Evolutionary conservation across 352 stramenopile species (phyloP), one percentile per base, ranked within the genome.

Genomic region (Phytophthora tentaculata): DNA sequence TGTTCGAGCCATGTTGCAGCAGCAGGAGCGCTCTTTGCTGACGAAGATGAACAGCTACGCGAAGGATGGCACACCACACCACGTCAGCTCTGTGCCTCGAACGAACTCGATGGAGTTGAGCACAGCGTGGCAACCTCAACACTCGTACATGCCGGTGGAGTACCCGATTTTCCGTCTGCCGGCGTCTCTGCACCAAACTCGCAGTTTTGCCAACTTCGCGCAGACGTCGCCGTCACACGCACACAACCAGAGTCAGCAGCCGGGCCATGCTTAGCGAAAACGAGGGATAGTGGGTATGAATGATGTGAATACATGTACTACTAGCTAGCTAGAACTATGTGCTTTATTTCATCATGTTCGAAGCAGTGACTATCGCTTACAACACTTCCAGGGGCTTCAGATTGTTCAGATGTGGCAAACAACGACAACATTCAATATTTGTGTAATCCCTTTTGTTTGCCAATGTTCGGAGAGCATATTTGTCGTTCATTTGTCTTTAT

Each of bases 1-100:
- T 53, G 76, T 96, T 17, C 81, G 82, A 28, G 88, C 88, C 1
- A 96, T 95, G 87, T 73, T 96, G 22, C 87, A 96, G 62, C 89
- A 95, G 60, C 87, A 93, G 56, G 87, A 95, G 56, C 84, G 84
- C 2, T 89, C 84, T 35, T 63, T 92, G 29, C 73, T 91, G 10
- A 88, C 86, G 2, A 88, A 90, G 60, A 84, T 82, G 69, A 81
- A 86, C 41, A 79, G 61, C 65, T 51, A 70, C 56, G 77, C 72
- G 20, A 61, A 70, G 28, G 57, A 61, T 37, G 28, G 48, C 56
- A 55, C 66, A 37, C 44, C 65, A 37, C 73, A 76, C 13, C 68
- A 67, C 20, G 20, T 58, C 22, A 56, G 16, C 10, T 56, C 57
- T 10, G 56, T 81, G 9, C 56, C 80, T 28, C 75, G 75, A 26